Base-by-base conservation (phyloP, 2,329 filamentous ascomycete genomes). In the Delphinella strobiligena region DNA sequence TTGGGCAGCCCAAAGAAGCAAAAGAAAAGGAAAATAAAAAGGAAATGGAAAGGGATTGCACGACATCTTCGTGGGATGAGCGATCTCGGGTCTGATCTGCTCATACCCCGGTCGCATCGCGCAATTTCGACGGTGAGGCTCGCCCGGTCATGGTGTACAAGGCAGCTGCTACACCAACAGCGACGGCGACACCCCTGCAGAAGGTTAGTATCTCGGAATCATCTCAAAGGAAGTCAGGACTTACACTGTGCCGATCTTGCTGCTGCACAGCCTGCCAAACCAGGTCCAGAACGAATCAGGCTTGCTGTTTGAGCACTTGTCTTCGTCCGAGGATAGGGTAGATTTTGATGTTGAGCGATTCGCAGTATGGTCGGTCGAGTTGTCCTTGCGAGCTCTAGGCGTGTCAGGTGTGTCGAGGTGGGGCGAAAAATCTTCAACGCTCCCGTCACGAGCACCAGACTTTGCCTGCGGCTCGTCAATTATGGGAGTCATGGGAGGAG, bases 401-500 rank as follows among this genome's bases (percentile, higher is more conserved):
- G 16, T 33, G 27, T 15, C 34, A 17, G 12, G 8, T 2, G 8
- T 33, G 8, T 17, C 14, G 8, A 14, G n/a, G 9, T 14, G 14
- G 14, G 33, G 9, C n/a, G 33, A 10, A 16, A 17, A 35, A 14
- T 16, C 9, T n/a, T 12, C 17, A 4, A 31, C 22, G 18, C 18
- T 24, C 17, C 36, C 36, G 8, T 38, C 41, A 14, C 35, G 36
- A 36, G 27, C 36, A n/a, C 31, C 33, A 9, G 18, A 9, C n/a
- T 45, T 38, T 17, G 31, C 38, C 12, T 40, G 30, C 30, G 47
- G 44, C n/a, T 47, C 45, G 40, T 54, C 50, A 10, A 34, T 33
- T 16, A 50, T 47, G 2, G 55, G 55, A 17, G 55, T 60, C 49
- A 56, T 45, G 1, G 56, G 55, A 17, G 55, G 55, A 11, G 56